phyloP scores from a whole-genome alignment of 345 rosid species.

The Moricandia moricandioides region DNA sequence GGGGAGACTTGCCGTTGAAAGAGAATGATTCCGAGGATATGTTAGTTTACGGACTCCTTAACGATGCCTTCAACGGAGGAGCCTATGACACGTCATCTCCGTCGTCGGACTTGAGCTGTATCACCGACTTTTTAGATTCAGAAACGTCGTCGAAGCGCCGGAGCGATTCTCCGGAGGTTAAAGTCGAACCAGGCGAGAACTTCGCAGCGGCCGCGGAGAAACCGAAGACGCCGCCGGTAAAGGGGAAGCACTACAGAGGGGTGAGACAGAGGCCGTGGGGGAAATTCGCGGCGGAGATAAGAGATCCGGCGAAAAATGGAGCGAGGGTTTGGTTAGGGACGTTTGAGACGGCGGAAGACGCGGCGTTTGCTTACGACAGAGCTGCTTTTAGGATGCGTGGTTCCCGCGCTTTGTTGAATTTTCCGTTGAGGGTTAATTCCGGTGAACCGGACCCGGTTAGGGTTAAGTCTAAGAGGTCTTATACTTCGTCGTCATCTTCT shows the following conservation, averaged over 20 bases:
- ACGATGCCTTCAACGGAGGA: conserved; percentile 55
- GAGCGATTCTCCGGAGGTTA: conserved; percentile 29
- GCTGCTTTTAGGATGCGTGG: conserved; percentile 98
- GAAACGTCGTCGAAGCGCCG: not conserved
- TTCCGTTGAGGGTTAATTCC: conserved; percentile 80
- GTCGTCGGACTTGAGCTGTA: conserved; percentile 22
- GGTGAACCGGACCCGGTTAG: conserved; percentile 96
- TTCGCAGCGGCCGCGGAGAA: not conserved
- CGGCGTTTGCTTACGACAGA: conserved; percentile 88
- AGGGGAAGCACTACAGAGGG: conserved; percentile 87
- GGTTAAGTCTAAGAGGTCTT: conserved; percentile 65
- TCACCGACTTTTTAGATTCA: conserved; percentile 5
- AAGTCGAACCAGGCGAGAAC: conserved; percentile 29
- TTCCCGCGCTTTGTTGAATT: conserved; percentile 83
- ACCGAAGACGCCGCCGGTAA: conserved; percentile 36
- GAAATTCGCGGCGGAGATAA: conserved; percentile 94
- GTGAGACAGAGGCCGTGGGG: conserved; percentile 99
- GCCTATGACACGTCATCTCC: conserved; percentile 57
- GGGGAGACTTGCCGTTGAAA: conserved; percentile 85
- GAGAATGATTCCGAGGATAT: conserved; percentile 84
- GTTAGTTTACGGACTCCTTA: conserved; percentile 62
- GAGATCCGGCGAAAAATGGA: conserved; percentile 97
- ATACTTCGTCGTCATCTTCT: not conserved
- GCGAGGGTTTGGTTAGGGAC: conserved; percentile 99
- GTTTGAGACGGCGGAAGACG: conserved; percentile 95